A percentile compares a stretch with the other conserved stretches of the same genome.
Conservation (phyloP, 148 eudicot species). For the Heliamphora exappendiculata region DNA sequence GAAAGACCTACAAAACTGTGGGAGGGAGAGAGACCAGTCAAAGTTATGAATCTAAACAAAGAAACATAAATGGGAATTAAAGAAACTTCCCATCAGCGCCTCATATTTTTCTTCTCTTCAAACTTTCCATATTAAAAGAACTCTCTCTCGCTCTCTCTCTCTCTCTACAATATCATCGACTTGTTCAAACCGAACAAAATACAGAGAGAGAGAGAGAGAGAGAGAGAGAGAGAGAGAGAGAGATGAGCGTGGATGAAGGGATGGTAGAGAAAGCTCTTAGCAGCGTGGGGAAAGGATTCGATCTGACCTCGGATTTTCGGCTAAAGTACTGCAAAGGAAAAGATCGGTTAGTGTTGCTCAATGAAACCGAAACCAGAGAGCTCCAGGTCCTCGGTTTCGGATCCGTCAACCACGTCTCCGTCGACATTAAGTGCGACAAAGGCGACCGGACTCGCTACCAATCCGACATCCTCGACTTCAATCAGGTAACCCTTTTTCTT, state of each 20-base stretch:
- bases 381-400: constrained; percentile 60
- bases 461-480: constrained; percentile 72
- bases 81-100: too few relatives aligned
- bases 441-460: constrained; percentile 76
- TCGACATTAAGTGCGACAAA: constrained; percentile 75
- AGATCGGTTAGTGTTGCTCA: constrained; percentile 40
- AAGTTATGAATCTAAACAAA: too few relatives aligned
- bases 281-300: constrained; percentile 79
- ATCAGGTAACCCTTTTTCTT: constrained; percentile 33
- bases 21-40: too few relatives aligned
- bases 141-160: background rate
- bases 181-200: too few relatives aligned
- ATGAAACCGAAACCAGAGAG: constrained; percentile 30
- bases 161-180: background rate
- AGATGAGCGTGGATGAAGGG: constrained; percentile 19
- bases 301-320: constrained; percentile 65
- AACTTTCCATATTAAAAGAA: background rate
- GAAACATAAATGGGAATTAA: too few relatives aligned
- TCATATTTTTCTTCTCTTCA: background rate
- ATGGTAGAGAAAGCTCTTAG: constrained; percentile 43
- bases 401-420: constrained; percentile 29
- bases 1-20: too few relatives aligned
- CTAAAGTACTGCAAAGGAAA: constrained; percentile 62
- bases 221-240: background rate
- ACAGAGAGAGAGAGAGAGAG: constrained; percentile 10